Evolutionary conservation across 176 grass and related monocot species (phyloP), one percentile per base, ranked within the genome.

Genomic region (Musa itinerans): DNA sequence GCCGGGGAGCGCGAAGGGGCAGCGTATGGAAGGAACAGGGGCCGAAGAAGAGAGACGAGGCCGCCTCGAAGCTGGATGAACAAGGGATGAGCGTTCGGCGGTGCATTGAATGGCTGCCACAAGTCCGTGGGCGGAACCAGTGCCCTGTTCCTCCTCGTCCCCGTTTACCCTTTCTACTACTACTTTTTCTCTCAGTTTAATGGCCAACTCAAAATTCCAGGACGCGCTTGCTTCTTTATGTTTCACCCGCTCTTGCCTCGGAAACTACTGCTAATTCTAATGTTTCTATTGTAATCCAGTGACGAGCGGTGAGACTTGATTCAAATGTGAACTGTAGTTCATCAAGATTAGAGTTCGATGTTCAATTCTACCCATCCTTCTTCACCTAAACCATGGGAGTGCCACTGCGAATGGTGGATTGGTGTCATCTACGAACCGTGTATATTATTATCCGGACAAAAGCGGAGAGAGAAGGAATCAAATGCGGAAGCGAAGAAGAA

Each of bases 61-160:
- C 54, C 11, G 54, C 53, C 11, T 8, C 5, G 25, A 27, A 27
- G 64, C 0, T 25, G 22, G 54, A 17, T 11, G 22, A 66, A 27
- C 23, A 66, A 10, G 5, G 73, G 87, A 86, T 83, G 89, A 81
- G 87, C 83, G 85, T 96, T 86, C 83, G 89, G 89, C 90, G 92
- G 86, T 86, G 76, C 89, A 92, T 92, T 92, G 89, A 92, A 90
- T 88, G 92, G 85, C 85, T 90, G 89, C 83, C 87, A 69, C 34
- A 84, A 86, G 76, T 84, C 85, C 92, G 92, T 89, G 87, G 82
- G 75, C 81, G 74, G 71, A 87, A 82, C 80, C 25, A 64, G 72
- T 83, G 27, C 63, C 2, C 50, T 61, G 57, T 59, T 65, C 55
- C 57, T 63, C 29, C 34, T 63, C 48, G 9, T n/a, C 29, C 51